Conservation (phyloP, 2,329 filamentous ascomycete genomes). For the Nemania sp. region DNA sequence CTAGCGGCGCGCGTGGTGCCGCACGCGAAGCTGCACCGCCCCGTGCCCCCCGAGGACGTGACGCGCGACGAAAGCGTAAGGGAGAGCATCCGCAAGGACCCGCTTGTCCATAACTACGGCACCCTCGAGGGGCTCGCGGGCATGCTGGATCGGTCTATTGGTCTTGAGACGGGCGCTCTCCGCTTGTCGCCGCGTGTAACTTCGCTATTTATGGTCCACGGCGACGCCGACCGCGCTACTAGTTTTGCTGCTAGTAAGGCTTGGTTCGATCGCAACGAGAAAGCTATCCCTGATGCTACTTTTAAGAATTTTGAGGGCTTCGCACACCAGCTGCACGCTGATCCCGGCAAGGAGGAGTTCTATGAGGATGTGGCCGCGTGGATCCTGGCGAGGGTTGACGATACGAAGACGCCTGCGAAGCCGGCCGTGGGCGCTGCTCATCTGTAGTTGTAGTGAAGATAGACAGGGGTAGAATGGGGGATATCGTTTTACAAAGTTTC, state of each 20-base stretch:
- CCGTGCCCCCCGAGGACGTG: conserved; percentile 65
- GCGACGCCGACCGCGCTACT: conserved; percentile 72
- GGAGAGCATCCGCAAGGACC: conserved; percentile 64
- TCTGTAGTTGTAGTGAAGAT: conserved; percentile 16
- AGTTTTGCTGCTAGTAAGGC: conserved; percentile 66
- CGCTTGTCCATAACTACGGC: conserved; percentile 78
- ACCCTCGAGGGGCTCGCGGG: conserved; percentile 80
- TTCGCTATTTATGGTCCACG: conserved; percentile 74
- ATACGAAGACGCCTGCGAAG: background rate
- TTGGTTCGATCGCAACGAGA: conserved; percentile 59
- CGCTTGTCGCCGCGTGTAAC: conserved; percentile 57
- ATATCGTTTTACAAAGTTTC: too few species aligned
- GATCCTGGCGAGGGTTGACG: conserved; percentile 56
- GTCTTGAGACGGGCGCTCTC: conserved; percentile 54
- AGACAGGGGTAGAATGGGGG: too few species aligned
- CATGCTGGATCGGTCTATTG: conserved; percentile 73
- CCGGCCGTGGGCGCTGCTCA: conserved; percentile 28
- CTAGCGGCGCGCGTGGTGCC: conserved; percentile 71
- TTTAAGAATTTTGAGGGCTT: conserved; percentile 76
- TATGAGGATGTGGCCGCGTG: conserved; percentile 65
- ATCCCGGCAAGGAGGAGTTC: conserved; percentile 57
- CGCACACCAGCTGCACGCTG: conserved; percentile 74
- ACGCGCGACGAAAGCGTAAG: conserved; percentile 68
- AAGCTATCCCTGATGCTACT: conserved; percentile 65
- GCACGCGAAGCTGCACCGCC: conserved; percentile 65